Percentiles rank a stretch among this genome's conserved stretches.
Evolutionary conservation across 768 basidiomycete species (phyloP).

Genomic region (Lyophyllum atratum): DNA sequence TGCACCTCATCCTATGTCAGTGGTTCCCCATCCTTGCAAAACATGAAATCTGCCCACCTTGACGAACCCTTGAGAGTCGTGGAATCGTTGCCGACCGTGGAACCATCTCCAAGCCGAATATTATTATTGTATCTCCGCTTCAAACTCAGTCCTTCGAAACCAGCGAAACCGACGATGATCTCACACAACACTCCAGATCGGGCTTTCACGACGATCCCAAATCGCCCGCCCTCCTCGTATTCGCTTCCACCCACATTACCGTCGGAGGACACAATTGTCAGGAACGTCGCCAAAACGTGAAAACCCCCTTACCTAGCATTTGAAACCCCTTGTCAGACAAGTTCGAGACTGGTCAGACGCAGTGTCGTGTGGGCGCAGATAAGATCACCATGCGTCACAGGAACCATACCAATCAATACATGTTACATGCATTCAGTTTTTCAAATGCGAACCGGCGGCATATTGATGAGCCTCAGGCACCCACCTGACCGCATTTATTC

Average conservation of each 20-base stretch:
- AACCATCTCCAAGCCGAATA: conserved; percentile 9
- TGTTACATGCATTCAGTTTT: conserved; percentile 1
- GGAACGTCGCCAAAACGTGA: not conserved
- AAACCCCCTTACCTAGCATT: not conserved
- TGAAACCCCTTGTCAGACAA: not conserved
- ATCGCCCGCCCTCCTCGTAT: conserved; percentile 2
- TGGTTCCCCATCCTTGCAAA: not conserved
- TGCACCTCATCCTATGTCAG: conserved; percentile 4
- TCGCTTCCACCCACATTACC: conserved; percentile 4
- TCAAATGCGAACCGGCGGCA: conserved; percentile 29
- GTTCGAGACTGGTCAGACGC: not conserved
- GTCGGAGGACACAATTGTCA: not conserved
- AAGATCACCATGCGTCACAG: conserved; percentile 34
- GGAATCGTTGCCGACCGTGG: conserved; percentile 11
- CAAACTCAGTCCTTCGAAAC: conserved; percentile 20
- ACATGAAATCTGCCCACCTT: conserved; percentile 9
- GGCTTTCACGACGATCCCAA: not conserved
- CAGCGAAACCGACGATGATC: conserved; percentile 17
- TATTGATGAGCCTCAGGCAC: conserved; percentile 27
- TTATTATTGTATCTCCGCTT: conserved; percentile 34
- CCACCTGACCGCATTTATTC: not conserved
- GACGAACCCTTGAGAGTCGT: conserved; percentile 3
- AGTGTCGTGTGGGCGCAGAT: not conserved
- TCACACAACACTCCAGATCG: not conserved
- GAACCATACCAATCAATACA: conserved; percentile 25